Evolutionary conservation across 768 basidiomycete genomes (phyloP), one percentile per base, ranked within the genome.

Genomic region (Tricholoma saponaceum): DNA sequence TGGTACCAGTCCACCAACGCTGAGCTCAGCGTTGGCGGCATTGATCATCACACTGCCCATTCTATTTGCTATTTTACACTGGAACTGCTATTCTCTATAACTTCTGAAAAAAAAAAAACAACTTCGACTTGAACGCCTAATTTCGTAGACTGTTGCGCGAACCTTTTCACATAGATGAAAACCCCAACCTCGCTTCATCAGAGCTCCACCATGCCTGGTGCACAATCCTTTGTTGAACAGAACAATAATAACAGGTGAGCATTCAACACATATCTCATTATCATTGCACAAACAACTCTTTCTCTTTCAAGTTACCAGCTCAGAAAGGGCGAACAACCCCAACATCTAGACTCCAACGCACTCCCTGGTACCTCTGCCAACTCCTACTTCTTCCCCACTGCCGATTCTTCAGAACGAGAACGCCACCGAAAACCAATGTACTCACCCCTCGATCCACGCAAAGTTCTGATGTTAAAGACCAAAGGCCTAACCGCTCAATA

Each of bases 401-500:
- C 6, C 26, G 26, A 16, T 28, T 28, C 47, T 9, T 5, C 54
- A 33, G 52, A 39, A 43, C 30, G 35, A 12, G 55, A 54, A 16
- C 30, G 53, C 28, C 39, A 59, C 54, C 57, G 22, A 28, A 43
- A n/a, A 56, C 26, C 16, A 51, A 56, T 44, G 55, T 30, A 25
- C 47, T 46, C 28, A 30, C 35, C 51, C 9, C 51, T 26, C 52
- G 56, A 52, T 22, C 23, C 26, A 30, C 53, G n/a, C 41, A 52
- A 35, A 51, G 52, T 30, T 20, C 30, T 32, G 35, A 47, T 23
- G 33, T 20, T 54, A 52, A 57, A 60, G 60, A 30, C 62, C 59
- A 22, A 18, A 25, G 28, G 47, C n/a, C n/a, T 18, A 3, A 56
- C 57, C 8, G 41, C 57, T 3, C 60, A 61, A 35, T 60, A 64